Base-by-base conservation (phyloP, 1,139 yeast species). In the Hyphopichia khmerensis region DNA sequence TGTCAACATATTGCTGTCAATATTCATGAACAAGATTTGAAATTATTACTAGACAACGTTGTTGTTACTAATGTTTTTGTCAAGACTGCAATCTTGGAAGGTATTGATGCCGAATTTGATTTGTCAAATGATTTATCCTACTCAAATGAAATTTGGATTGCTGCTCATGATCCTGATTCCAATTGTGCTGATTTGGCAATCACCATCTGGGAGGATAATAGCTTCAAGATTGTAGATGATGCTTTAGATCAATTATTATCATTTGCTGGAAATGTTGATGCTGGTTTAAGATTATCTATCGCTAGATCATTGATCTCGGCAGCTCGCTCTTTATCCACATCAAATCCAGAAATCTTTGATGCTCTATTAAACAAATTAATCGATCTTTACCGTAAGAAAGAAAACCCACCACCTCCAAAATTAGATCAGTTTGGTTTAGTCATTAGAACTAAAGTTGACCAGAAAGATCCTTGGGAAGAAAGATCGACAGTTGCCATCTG, bases 151-250 rank as follows among this genome's bases (percentile, higher is more conserved):
- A 65, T 93, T 27, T 91, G 87, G 82, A 83, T 95, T 45, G 77
- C 87, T 16, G 76, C 79, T 45, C 90, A 85, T 58, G 96, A 90
- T 57, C 82, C 80, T 38, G 90, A 85, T 43, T 75, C 72, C 14
- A 67, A 73, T 19, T 81, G 82, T 45, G 75, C 82, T 14, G 84
- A 80, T 35, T 56, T 85, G 27, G 96, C 98, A 0, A 65, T 67
- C 23, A 84, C 93, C 2, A 86, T 95, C 45, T 95, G 97, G 97
- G 76, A 78, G 27, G 96, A 90, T 51, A 88, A 82, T 56, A 72
- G 70, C 1, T 77, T 88, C 48, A 48, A 54, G 10, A 59, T 85
- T 15, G 68, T 67, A 15, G 64, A 61, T 1, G 66, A 67, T 2
- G 69, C 83, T 2, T 70, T 83, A 1, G 47, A 54, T 3, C 65